phyloP scores from a whole-genome alignment of 768 basidiomycete genomes.

The Phanerochaete sordida region DNA sequence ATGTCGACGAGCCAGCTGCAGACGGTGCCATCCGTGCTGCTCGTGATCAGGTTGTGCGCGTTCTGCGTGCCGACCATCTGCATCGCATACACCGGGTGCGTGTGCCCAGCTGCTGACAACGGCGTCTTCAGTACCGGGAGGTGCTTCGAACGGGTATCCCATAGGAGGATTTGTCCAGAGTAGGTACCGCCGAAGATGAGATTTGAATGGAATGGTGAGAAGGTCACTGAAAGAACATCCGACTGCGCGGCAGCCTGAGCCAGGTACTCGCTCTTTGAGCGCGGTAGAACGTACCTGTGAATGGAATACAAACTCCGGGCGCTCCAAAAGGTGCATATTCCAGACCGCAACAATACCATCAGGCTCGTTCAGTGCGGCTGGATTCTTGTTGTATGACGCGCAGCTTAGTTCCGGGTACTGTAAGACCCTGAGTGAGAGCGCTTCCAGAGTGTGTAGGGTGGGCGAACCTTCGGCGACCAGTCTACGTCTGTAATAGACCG shows the following conservation, averaged over 20 bases:
- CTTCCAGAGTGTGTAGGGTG: not conserved
- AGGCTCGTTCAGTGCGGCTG: slow-evolving; percentile 89
- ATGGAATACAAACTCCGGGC: slow-evolving; percentile 98
- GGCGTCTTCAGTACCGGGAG: slow-evolving; percentile 96
- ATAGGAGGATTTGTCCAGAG: slow-evolving; percentile 95
- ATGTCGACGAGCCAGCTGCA: slow-evolving; percentile 99
- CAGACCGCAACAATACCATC: slow-evolving; percentile 97
- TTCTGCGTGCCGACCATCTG: slow-evolving; percentile 98
- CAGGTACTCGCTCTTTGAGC: slow-evolving; percentile 1
- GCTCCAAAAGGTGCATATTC: slow-evolving; percentile 93
- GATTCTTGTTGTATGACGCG: slow-evolving; percentile 97
- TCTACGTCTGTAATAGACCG: slow-evolving; percentile 94
- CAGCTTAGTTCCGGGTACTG: slow-evolving; percentile 95
- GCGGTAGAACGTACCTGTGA: slow-evolving; percentile 68
- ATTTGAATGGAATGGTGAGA: slow-evolving; percentile 97
- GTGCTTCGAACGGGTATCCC: slow-evolving; percentile 98
- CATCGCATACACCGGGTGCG: slow-evolving; percentile 98
- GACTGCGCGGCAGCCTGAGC: slow-evolving; percentile 51
- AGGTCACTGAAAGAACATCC: slow-evolving; percentile 93
- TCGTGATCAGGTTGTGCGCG: slow-evolving; percentile 95
- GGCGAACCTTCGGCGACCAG: slow-evolving; percentile 90
- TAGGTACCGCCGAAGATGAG: slow-evolving; percentile 98
- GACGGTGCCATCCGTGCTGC: slow-evolving; percentile 94
- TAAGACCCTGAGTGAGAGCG: not conserved
- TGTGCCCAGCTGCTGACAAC: slow-evolving; percentile 92